Conservation (phyloP, 768 basidiomycete genomes). For the Amanita thiersii region DNA sequence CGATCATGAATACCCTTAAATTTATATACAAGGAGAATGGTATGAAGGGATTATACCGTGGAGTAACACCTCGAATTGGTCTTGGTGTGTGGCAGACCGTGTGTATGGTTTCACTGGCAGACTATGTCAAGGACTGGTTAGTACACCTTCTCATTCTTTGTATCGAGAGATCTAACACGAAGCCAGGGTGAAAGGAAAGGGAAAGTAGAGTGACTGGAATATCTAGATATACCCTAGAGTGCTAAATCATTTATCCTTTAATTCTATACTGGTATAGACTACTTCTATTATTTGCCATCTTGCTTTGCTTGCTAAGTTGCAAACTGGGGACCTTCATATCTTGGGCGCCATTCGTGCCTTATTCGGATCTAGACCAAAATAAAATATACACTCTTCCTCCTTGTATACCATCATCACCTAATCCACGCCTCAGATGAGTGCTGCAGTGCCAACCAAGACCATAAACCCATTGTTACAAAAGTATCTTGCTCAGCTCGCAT, state of each 20-base stretch:
- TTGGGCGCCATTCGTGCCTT: too few species aligned
- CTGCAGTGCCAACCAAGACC: slow-evolving; percentile 16
- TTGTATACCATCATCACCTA: not conserved
- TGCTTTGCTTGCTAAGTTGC: too few species aligned
- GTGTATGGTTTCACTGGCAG: slow-evolving; percentile 98
- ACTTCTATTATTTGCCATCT: not conserved
- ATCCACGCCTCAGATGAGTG: slow-evolving; percentile 29
- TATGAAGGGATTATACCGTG: slow-evolving; percentile 92
- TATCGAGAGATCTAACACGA: slow-evolving; percentile 10
- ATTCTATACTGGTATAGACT: slow-evolving; percentile 1
- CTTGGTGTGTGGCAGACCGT: slow-evolving; percentile 96
- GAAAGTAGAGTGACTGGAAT: slow-evolving; percentile 19
- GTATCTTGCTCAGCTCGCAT: slow-evolving; percentile 62
- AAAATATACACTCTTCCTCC: too few species aligned
- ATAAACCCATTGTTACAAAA: slow-evolving; percentile 48
- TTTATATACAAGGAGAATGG: slow-evolving; percentile 98
- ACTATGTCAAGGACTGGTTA: slow-evolving; percentile 87
- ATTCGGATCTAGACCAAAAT: too few species aligned
- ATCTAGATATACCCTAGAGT: slow-evolving; percentile 8
- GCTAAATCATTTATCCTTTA: slow-evolving; percentile 2
- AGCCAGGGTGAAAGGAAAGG: slow-evolving; percentile 52
- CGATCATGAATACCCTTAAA: slow-evolving; percentile 82
- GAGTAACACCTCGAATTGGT: slow-evolving; percentile 93
- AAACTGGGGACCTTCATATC: too few species aligned
- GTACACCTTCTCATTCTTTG: slow-evolving; percentile 12